phyloP scores from a whole-genome alignment of 768 basidiomycete species.

The Xerocomellus dryophilus region DNA sequence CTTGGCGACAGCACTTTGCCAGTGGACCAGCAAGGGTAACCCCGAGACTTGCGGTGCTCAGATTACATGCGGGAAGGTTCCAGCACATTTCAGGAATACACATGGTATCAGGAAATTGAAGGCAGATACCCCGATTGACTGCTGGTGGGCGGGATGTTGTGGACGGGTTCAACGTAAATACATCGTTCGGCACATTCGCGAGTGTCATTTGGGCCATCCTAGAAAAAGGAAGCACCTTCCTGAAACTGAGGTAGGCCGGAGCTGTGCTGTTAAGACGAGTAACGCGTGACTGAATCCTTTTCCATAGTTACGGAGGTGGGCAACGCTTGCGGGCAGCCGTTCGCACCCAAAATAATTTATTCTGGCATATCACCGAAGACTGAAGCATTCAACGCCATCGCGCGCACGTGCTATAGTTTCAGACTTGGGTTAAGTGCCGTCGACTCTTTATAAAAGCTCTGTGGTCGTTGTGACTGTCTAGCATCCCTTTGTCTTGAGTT shows the following conservation, averaged over 20 bases:
- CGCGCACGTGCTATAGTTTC: no score
- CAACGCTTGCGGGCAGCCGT: no score
- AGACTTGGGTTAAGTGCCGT: no score
- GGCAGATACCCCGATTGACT: rapidly evolving
- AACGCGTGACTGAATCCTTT: neutral
- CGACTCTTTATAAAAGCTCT: no score
- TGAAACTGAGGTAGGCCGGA: neutral
- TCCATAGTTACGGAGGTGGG: no score
- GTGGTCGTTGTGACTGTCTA: no score
- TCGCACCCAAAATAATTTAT: no score
- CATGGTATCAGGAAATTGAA: neutral
- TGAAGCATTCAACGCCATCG: no score
- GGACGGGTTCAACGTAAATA: neutral
- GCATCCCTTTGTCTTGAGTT: no score
- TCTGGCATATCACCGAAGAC: no score
- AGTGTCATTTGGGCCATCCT: neutral
- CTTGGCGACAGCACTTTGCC: neutral
- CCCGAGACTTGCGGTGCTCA: neutral
- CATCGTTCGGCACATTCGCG: neutral
- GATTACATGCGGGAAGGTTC: neutral
- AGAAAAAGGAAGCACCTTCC: neutral
- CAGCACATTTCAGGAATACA: neutral
- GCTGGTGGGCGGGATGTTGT: neutral
- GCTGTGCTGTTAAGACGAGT: neutral
- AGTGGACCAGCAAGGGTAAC: neutral